These are phyloP conservation scores for Wickerhamomyces sydowiorum DNA, from an alignment of 805 yeast genomes.

Conservation along the genomic window DNA sequence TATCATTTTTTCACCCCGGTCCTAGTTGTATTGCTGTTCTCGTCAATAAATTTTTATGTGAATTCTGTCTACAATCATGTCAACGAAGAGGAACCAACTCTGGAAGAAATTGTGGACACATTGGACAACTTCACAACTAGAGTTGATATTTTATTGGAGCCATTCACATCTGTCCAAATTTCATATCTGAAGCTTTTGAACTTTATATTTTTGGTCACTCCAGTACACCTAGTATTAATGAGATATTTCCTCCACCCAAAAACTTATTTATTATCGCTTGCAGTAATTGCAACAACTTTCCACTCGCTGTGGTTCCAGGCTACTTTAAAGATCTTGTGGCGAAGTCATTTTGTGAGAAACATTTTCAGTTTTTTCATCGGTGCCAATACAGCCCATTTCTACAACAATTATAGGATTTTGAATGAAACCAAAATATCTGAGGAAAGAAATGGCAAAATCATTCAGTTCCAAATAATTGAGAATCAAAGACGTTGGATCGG, in stretches of 20 bases:
- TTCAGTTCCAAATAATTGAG: constrained; percentile 46
- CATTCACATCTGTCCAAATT: constrained; percentile 15
- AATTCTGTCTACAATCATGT: constrained; percentile 38
- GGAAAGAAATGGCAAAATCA: constrained; percentile 38
- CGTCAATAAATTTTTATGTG: constrained; percentile 36
- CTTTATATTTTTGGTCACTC: constrained; percentile 31
- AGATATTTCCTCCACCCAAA: constrained; percentile 30
- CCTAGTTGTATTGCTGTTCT: constrained; percentile 27
- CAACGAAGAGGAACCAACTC: constrained; percentile 35
- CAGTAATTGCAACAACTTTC: constrained; percentile 32
- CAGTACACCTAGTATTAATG: constrained; percentile 30
- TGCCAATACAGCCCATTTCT: constrained; percentile 11
- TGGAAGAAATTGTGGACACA: constrained; percentile 39
- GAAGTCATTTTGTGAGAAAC: constrained; percentile 36
- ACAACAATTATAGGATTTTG: constrained; percentile 28
- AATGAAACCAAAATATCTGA: constrained; percentile 33
- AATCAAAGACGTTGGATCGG: constrained; percentile 61
- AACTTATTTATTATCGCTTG: constrained; percentile 28
- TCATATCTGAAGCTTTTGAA: constrained; percentile 27
- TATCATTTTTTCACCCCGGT: constrained; percentile 29
- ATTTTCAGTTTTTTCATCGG: constrained; percentile 35
- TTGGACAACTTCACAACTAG: constrained; percentile 39
- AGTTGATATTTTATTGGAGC: constrained; percentile 26
- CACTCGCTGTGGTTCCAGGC: constrained; percentile 43
- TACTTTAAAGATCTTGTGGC: constrained; percentile 38